phyloP scores from a whole-genome alignment of 768 basidiomycete genomes.

The Ephemerocybe angulata region DNA sequence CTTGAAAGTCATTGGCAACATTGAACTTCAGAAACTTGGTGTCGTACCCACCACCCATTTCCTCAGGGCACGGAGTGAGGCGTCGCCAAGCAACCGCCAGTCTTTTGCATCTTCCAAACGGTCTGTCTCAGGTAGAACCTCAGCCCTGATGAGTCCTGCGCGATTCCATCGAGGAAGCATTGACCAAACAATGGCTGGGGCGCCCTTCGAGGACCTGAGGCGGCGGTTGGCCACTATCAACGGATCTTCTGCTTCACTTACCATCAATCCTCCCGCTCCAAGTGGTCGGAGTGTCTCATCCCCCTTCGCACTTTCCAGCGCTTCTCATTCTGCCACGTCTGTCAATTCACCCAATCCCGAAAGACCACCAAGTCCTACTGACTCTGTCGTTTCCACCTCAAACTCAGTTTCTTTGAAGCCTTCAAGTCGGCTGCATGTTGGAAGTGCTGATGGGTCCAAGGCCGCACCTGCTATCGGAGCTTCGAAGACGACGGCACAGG shows the following conservation, averaged over 20 bases:
- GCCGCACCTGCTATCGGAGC: constrained; percentile 89
- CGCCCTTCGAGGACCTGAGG: constrained; percentile 76
- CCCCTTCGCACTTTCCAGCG: constrained; percentile 28
- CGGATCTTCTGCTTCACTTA: constrained; percentile 63
- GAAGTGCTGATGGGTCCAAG: constrained; percentile 73
- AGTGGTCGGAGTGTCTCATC: constrained; percentile 43
- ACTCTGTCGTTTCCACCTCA: constrained; percentile 71
- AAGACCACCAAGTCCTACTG: constrained; percentile 75
- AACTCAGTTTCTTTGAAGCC: constrained; percentile 61
- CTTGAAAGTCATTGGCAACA: constrained; percentile 59
- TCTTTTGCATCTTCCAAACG: constrained; percentile 37
- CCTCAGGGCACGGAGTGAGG: constrained; percentile 43
- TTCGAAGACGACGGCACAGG: constrained; percentile 77
- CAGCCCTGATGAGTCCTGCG: constrained; percentile 44
- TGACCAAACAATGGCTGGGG: constrained; percentile 44
- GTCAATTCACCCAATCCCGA: constrained; percentile 34
- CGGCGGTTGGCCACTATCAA: constrained; percentile 74
- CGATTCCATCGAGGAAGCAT: constrained; percentile 46
- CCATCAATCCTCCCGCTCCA: constrained; percentile 33
- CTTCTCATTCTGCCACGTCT: constrained; percentile 16
- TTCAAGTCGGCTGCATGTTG: constrained; percentile 62
- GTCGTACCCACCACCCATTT: constrained; percentile 92
- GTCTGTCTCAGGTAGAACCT: constrained; percentile 24
- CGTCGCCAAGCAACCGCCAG: constrained; percentile 40
- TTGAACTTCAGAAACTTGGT: constrained; percentile 83